Percentiles rank a stretch among this genome's conserved stretches.
Evolutionary conservation across 352 stramenopile genomes (phyloP).

Genomic region (Phytophthora brassicae): DNA sequence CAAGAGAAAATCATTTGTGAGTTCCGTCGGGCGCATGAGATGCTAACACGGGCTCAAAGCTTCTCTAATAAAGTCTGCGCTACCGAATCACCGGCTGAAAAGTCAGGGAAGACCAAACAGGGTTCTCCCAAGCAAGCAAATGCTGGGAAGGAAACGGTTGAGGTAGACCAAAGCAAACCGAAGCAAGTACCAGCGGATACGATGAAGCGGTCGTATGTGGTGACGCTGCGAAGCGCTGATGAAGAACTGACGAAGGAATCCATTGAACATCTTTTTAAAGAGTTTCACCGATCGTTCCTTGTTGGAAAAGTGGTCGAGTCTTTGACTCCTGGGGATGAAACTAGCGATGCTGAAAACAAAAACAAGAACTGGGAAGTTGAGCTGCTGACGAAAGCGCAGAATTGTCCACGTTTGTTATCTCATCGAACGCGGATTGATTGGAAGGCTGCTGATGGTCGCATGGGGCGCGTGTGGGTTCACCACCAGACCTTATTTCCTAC

Average conservation of each 20-base stretch:
- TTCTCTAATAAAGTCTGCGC: slow-evolving; percentile 49
- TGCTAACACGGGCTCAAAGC: slow-evolving; percentile 50
- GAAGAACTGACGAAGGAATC: slow-evolving; percentile 35
- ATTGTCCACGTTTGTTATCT: slow-evolving; percentile 35
- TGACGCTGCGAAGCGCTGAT: slow-evolving; percentile 40
- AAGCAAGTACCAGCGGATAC: slow-evolving; percentile 24
- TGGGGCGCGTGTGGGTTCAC: slow-evolving; percentile 46
- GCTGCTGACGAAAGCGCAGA: slow-evolving; percentile 26
- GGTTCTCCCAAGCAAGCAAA: slow-evolving; percentile 11
- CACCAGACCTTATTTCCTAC: slow-evolving; percentile 42
- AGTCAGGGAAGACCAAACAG: slow-evolving; percentile 16
- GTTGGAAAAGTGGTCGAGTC: slow-evolving; percentile 35
- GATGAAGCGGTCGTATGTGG: slow-evolving; percentile 32
- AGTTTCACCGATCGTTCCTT: slow-evolving; percentile 39
- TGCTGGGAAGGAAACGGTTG: neutral
- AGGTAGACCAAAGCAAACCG: slow-evolving; percentile 2
- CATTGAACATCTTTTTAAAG: slow-evolving; percentile 37
- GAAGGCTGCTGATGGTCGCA: slow-evolving; percentile 27
- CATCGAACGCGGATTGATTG: slow-evolving; percentile 47
- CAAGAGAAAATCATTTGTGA: slow-evolving; percentile 70
- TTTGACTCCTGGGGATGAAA: neutral
- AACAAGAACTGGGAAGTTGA: slow-evolving; percentile 44
- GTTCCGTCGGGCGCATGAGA: slow-evolving; percentile 53
- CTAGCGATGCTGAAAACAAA: slow-evolving; percentile 1
- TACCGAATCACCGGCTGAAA: slow-evolving; percentile 16